Evolutionary conservation across 1,284 basidiomycete genomes (phyloP), one percentile per base, ranked within the genome.

Genomic region (Sporisorium scitamineum): DNA sequence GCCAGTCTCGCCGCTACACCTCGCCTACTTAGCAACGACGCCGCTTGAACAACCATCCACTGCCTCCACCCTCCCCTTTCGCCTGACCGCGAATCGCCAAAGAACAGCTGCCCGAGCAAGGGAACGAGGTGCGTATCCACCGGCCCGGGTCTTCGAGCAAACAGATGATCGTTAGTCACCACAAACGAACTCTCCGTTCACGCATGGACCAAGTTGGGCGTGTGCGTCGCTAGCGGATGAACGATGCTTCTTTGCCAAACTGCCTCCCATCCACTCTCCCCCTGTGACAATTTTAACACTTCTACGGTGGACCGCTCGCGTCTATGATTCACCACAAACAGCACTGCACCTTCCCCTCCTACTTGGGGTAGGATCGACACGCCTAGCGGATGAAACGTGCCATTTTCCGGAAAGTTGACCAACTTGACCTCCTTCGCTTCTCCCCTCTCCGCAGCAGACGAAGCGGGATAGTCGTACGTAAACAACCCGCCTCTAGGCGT

Each of bases 101-200:
- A 51, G 47, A 51, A 26, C 16, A 54, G 29, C 14, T 54, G 44
- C 13, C 26, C 2, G 2, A 63, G 61, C 11, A 70, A 22, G 1
- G 61, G 56, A 2, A 54, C 11, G n/a, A 51, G 45, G 29, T 73
- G 70, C 6, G 51, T 24, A 4, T 10, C 1, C 7, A 44, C 10
- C 8, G 61, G 64, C 2, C 54, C 65, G 3, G 70, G 87, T 14
- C 92, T 88, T 9, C 90, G 87, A 0, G 91, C 91, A 77, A 92
- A 83, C 27, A 89, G 81, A 77, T 92, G 91, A 79, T 92, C 91
- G 78, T 92, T 90, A 34, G 89, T 89, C 39, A 92, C 87, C 71
- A 90, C 90, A 81, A 92, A 92, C 1, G 89, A 88, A 58, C 88
- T 87, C 1, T 89, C 88, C 26, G 89, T 89, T 7, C 91, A 90